Percentiles rank a stretch among this genome's conserved stretches.
Conservation (phyloP, 495 filamentous ascomycete genomes). For the Hypomontagnella monticulosa region DNA sequence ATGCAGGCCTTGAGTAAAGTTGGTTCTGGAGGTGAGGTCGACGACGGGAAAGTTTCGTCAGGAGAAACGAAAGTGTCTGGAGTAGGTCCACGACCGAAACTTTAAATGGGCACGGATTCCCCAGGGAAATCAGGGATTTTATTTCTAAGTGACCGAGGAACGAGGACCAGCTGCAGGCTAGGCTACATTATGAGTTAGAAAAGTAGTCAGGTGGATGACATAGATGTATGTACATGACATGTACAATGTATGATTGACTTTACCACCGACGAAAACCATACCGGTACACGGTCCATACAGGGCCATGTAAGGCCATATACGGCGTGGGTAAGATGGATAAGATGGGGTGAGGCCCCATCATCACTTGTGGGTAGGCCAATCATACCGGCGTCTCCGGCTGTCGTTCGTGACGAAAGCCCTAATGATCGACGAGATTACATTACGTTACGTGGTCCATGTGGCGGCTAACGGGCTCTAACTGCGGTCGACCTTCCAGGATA, state of each 20-base stretch:
- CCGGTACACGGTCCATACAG: conserved; percentile 26
- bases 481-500: conserved; percentile 34
- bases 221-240: no score
- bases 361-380: conserved; percentile 23
- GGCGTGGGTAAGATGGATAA: background rate
- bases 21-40: conserved; percentile 17
- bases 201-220: conserved; percentile 39
- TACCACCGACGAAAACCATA: conserved; percentile 33
- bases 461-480: conserved; percentile 23
- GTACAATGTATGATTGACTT: conserved; percentile 23
- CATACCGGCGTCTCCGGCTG: conserved; percentile 31
- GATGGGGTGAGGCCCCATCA: conserved; percentile 34
- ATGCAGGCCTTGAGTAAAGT: background rate
- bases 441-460: conserved; percentile 32
- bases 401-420: conserved; percentile 35
- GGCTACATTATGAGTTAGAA: conserved; percentile 17
- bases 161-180: conserved; percentile 1
- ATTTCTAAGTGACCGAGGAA: conserved; percentile 10
- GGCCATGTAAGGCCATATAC: background rate
- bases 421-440: conserved; percentile 40
- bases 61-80: conserved; percentile 18
- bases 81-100: conserved; percentile 15
- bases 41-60: conserved; percentile 24
- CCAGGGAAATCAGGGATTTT: conserved; percentile 34
- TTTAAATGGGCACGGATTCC: conserved; percentile 7